These are phyloP conservation scores for Dictyostelium brefeldianum DNA, from an alignment of 78 protist species.

Conservation along the genomic window DNA sequence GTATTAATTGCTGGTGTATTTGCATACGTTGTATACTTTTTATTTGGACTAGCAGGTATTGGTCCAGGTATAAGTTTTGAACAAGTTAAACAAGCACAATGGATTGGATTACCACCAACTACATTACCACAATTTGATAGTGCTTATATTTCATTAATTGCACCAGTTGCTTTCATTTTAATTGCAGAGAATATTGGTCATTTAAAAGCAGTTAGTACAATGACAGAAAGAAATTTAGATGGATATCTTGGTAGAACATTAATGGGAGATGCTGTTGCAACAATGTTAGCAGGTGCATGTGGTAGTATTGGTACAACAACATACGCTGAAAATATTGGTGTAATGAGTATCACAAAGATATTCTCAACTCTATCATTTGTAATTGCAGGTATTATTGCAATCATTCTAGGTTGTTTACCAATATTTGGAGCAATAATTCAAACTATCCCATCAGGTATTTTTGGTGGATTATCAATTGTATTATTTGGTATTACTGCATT, in stretches of 20 bases:
- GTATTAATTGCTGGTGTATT: conserved; percentile 28
- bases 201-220: conserved; percentile 44
- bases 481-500: conserved; percentile 51
- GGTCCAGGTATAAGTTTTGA: conserved; percentile 47
- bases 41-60: conserved; percentile 10
- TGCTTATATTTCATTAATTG: conserved; percentile 19
- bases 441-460: conserved; percentile 56
- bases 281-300: conserved; percentile 8
- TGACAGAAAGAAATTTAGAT: conserved; percentile 41
- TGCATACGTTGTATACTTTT: background rate
- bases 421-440: conserved; percentile 20
- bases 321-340: conserved; percentile 58
- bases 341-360: conserved; percentile 47
- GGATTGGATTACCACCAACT: conserved; percentile 39
- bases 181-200: conserved; percentile 57
- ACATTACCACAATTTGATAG: background rate
- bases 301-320: conserved; percentile 51
- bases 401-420: conserved; percentile 32
- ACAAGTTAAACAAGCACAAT: background rate
- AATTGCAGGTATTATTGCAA: conserved; percentile 18
- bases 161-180: conserved; percentile 47
- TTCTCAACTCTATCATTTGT: conserved; percentile 17
- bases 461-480: conserved; percentile 45
- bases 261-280: conserved; percentile 35
- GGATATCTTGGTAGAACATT: conserved; percentile 27